These are phyloP conservation scores for Nematocida ausubeli DNA, from an alignment of 371 early-diverging fungal genomes.

Conservation along the genomic window DNA sequence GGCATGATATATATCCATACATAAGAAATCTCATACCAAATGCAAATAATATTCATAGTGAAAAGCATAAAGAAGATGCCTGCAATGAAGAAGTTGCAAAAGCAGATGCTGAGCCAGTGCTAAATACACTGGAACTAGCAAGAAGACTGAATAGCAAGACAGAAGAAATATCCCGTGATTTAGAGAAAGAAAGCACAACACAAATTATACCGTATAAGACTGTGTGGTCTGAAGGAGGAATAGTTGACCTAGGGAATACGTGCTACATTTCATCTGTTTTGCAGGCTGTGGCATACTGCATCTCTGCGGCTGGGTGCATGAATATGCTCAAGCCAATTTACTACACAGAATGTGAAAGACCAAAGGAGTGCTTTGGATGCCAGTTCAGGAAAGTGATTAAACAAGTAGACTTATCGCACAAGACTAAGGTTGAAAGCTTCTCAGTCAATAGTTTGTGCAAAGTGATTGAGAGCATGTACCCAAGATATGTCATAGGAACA, in stretches of 20 bases:
- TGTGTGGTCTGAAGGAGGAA: conserved; percentile 51
- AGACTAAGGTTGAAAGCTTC: neutral
- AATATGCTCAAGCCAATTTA: conserved; percentile 52
- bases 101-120: neutral
- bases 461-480: conserved; percentile 48
- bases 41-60: neutral
- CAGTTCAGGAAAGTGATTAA: conserved; percentile 57
- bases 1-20: neutral
- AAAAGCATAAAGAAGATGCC: neutral
- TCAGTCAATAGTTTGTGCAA: conserved; percentile 15
- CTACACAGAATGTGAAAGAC: conserved; percentile 52
- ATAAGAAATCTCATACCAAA: neutral
- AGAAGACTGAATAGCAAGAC: conserved; percentile 15
- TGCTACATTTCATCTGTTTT: conserved; percentile 66
- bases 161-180: neutral
- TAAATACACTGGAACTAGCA: conserved; percentile 18
- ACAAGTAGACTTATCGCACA: conserved; percentile 8
- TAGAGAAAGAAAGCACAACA: neutral
- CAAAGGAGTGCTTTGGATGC: conserved; percentile 63
- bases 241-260: conserved; percentile 64
- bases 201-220: neutral
- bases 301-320: conserved; percentile 7
- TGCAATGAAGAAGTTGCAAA: neutral
- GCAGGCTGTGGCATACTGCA: conserved; percentile 58
- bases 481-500: conserved; percentile 49